Evolutionary conservation across 208 protist species (phyloP).

Genomic region (Acanthamoeba sp.): DNA sequence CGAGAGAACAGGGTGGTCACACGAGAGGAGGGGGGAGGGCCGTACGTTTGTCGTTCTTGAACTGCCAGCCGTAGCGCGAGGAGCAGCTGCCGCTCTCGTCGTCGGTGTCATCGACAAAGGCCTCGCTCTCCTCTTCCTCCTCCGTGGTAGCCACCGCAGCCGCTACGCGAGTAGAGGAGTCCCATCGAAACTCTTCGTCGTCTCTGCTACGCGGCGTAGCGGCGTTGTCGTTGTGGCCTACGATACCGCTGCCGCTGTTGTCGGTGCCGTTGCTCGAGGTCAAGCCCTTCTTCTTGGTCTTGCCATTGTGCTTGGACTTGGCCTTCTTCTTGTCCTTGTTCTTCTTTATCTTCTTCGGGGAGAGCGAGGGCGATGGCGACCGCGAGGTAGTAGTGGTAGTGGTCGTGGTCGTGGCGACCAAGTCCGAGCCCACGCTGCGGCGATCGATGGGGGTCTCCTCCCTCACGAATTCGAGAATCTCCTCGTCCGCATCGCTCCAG

Average conservation of each 20-base stretch:
- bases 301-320: background rate
- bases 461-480: constrained; percentile 23
- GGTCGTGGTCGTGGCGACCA: background rate
- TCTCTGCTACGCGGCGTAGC: background rate
- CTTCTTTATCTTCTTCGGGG: background rate
- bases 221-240: background rate
- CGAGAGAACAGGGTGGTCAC: background rate
- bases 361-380: background rate
- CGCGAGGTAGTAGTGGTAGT: background rate
- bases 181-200: background rate
- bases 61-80: constrained; percentile 56
- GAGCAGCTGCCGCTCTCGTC: constrained; percentile 52
- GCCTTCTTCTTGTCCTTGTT: constrained; percentile 21
- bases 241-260: background rate
- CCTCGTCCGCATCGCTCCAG: constrained; percentile 55
- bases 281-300: too few relatives aligned
- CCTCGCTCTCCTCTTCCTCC: background rate
- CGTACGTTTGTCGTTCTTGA: constrained; percentile 42
- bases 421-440: background rate
- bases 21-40: background rate
- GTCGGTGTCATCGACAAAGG: background rate
- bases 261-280: too few relatives aligned
- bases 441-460: constrained; percentile 18
- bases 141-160: too few relatives aligned
- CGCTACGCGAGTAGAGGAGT: too few relatives aligned